Evolutionary conservation across 1,284 basidiomycete genomes (phyloP).

Genomic region (Schizopora paradoxa): DNA sequence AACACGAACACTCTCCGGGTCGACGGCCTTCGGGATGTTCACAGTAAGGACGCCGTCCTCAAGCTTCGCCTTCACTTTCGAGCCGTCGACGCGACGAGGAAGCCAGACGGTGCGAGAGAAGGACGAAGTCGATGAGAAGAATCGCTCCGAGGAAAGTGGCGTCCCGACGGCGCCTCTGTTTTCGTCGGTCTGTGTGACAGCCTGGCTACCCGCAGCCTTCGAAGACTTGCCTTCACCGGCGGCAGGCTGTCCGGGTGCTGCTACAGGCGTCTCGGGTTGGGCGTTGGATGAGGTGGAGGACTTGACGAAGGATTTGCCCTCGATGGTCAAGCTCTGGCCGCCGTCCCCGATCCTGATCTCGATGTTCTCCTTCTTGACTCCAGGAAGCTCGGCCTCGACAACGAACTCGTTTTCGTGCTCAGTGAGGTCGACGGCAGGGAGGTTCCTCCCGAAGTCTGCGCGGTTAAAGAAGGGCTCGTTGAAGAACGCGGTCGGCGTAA

Average conservation of each 20-base stretch:
- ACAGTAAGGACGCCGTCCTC: conserved; percentile 65
- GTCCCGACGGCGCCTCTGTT: no score
- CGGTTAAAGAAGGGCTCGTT: neutral
- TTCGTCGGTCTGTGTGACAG: no score
- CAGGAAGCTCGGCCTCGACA: conserved; percentile 28
- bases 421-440: conserved; percentile 19
- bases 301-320: conserved; percentile 21
- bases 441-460: neutral
- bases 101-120: conserved; percentile 72
- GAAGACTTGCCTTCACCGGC: no score
- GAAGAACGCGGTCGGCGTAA: neutral
- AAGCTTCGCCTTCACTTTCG: conserved; percentile 57
- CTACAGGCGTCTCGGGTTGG: no score
- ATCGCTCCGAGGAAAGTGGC: conserved; percentile 53
- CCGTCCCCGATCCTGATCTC: conserved; percentile 27
- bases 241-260: no score
- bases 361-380: conserved; percentile 29
- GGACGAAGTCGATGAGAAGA: conserved; percentile 45
- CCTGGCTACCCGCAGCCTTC: no score
- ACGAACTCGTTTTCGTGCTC: conserved; percentile 26
- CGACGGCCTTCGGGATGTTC: conserved; percentile 55
- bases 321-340: conserved; percentile 26
- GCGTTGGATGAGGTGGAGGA: no score
- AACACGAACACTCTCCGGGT: conserved; percentile 43
- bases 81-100: conserved; percentile 54